Evolutionary conservation across 2,329 filamentous ascomycete species (phyloP), one percentile per base, ranked within the genome.

Genomic region (Penicillium sp.): DNA sequence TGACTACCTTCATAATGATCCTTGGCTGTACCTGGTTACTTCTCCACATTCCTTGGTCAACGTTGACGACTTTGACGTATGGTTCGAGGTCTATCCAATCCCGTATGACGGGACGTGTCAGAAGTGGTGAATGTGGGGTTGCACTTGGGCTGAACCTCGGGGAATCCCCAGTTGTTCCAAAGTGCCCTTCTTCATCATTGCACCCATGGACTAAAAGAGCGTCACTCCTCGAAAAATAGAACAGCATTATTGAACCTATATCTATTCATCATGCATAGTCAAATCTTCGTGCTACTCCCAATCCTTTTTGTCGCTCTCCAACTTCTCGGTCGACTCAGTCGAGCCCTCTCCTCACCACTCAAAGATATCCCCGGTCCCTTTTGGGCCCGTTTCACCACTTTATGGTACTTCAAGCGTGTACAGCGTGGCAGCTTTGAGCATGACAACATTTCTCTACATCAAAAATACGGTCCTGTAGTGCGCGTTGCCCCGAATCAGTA

Each of bases 401-500:
- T 74, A 1, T 78, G 75, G 72, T 75, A 75, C 42, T 63, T 77
- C 12, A 54, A 54, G 2, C 65, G 65, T 3, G 63, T 76, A 5
- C 60, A 58, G 10, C 56, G 57, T 0, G 72, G 72, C 4, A 55
- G 65, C 6, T 71, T 76, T 58, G 59, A 75, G 52, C 54, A 67
- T 43, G 61, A 69, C 54, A 68, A 72, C 49, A 65, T 76, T 55
- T 51, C 49, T 0, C 62, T 77, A 1, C 74, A 77, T 46, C 52
- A 61, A 20, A 60, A 65, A 50, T 72, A 75, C 50, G 74, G 73
- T 0, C 52, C 66, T 0, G 61, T 79, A n/a, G 69, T 79, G 0
- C 73, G 77, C 0, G 71, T 78, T 47, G 74, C 73, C 0, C 76
- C 76, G 0, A 68, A 75, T 15, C 70, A 77, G 6, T 79, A 77